Evolutionary conservation across 306 rosid genomes (phyloP), one percentile per base, ranked within the genome.

Genomic region (Trifolium subterraneum): DNA sequence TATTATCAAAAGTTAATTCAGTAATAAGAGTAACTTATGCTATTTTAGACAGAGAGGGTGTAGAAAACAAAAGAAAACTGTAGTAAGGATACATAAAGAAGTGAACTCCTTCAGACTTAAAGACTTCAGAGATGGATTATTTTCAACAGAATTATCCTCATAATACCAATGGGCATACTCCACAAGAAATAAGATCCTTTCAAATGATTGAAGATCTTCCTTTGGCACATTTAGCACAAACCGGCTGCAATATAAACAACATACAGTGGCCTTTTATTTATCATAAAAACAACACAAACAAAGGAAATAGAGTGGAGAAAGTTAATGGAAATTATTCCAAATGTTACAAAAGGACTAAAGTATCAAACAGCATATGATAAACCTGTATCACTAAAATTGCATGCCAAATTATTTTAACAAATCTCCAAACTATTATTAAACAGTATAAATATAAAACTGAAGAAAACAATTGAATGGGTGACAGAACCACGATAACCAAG

Each of bases 101-200:
- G 99, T 94, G 73, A 94, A 94, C 88, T 94, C 97, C 90, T 94
- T 94, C 69, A 94, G 82, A 75, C 63, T 94, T 74, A 92, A 89
- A n/a, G 99, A 94, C 88, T 92, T 94, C 68, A 94, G 83, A 20
- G 96, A 92, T 64, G 99, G 96, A 81, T 94, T 90, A 31, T 86
- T 91, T 82, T 94, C 99, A 35, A 94, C 97, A 15, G 99, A 94
- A 80, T 94, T 94, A 84, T 94, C 99, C 76, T 94, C 99, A 70
- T 94, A 90, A 85, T 86, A 94, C 99, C 99, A 94, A 90, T 94
- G 99, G 4, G 99, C 99, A 79, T 94, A 90, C 84, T 92, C 99
- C 88, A 94, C 97, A 0, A 94, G 95, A 85, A 94, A 94, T 67
- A 94, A 83, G 75, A 94, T 87, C 84, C 99, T 88, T 86, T 94